Evolutionary conservation across 495 filamentous ascomycete species (phyloP).

Genomic region (Thozetella sp.): DNA sequence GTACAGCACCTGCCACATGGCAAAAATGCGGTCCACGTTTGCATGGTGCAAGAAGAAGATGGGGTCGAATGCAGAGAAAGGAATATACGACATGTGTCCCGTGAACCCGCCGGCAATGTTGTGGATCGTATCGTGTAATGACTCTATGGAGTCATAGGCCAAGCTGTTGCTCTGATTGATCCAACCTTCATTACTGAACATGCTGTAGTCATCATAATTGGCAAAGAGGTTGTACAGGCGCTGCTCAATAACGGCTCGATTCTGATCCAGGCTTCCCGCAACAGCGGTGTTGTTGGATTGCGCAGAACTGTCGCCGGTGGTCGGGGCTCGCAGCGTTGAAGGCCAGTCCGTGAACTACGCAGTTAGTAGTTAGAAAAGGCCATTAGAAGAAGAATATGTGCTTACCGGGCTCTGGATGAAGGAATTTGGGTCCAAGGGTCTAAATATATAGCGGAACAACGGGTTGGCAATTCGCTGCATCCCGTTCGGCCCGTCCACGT

Average conservation of each 20-base stretch:
- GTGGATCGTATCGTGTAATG: slow-evolving; percentile 67
- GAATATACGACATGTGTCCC: slow-evolving; percentile 68
- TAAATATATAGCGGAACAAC: slow-evolving; percentile 62
- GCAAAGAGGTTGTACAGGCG: slow-evolving; percentile 63
- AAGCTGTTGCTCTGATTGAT: slow-evolving; percentile 30
- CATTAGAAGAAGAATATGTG: background rate
- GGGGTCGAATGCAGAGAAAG: slow-evolving; percentile 73
- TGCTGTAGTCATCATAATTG: slow-evolving; percentile 55
- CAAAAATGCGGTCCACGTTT: slow-evolving; percentile 68
- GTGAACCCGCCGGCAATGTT: slow-evolving; percentile 49
- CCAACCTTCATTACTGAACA: slow-evolving; percentile 61
- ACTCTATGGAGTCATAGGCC: slow-evolving; percentile 59
- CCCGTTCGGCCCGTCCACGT: slow-evolving; percentile 55
- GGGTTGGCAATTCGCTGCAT: slow-evolving; percentile 60
- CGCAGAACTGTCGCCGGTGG: slow-evolving; percentile 36
- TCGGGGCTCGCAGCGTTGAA: slow-evolving; percentile 51
- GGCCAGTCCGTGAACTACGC: slow-evolving; percentile 37
- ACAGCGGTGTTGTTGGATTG: slow-evolving; percentile 54
- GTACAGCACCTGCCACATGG: slow-evolving; percentile 73
- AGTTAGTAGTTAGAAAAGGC: background rate
- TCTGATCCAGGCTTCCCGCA: slow-evolving; percentile 46
- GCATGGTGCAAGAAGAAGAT: slow-evolving; percentile 71
- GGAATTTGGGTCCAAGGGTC: slow-evolving; percentile 47
- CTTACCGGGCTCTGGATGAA: slow-evolving; percentile 46
- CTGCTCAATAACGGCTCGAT: slow-evolving; percentile 41